Base-by-base conservation (phyloP, 352 stramenopile species). In the Aphanomyces astaci region DNA sequence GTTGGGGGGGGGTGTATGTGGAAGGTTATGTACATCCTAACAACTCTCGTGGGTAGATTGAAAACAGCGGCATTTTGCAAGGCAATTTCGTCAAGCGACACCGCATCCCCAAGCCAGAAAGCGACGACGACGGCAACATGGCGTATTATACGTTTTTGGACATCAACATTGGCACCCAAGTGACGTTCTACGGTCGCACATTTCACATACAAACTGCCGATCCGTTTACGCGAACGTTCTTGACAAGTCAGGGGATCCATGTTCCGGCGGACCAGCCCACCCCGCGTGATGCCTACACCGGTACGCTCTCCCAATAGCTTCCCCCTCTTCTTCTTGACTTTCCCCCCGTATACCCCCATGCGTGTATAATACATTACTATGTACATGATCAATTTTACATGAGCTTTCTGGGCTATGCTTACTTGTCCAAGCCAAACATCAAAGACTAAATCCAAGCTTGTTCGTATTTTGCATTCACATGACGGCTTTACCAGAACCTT, bases 21-120 rank as follows among this genome's bases (percentile, higher is more conserved):
- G n/a, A n/a, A n/a, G n/a, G n/a, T n/a, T n/a, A n/a, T n/a, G n/a
- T n/a, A n/a, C n/a, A n/a, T n/a, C n/a, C n/a, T n/a, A n/a, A n/a
- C n/a, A n/a, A n/a, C n/a, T n/a, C n/a, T n/a, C n/a, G n/a, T n/a
- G n/a, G n/a, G 45, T 53, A 53, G 45, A 70, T 92, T 22, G 83
- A 92, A 63, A 96, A 97, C 76, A 94, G 84, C 66, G 90, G 90
- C 39, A 91, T 96, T 27, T 62, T 89, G 32, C 85, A 96, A 70
- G 88, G 89, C 48, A 94, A 90, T 64, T 96, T 96, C 60, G 79
- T 96, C 59, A 92, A 95, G 70, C 75, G 83, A 22, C 82, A 91
- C 55, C 84, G 84, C 54, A 86, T 94, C 43, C 84, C 80, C n/a
- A 90, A 90, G 81, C 82, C 82, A 17, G 81, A 91, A 68, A 86